Evolutionary conservation across 495 filamentous ascomycete species (phyloP), one percentile per base, ranked within the genome.

Genomic region (Tuber umbilicatum): DNA sequence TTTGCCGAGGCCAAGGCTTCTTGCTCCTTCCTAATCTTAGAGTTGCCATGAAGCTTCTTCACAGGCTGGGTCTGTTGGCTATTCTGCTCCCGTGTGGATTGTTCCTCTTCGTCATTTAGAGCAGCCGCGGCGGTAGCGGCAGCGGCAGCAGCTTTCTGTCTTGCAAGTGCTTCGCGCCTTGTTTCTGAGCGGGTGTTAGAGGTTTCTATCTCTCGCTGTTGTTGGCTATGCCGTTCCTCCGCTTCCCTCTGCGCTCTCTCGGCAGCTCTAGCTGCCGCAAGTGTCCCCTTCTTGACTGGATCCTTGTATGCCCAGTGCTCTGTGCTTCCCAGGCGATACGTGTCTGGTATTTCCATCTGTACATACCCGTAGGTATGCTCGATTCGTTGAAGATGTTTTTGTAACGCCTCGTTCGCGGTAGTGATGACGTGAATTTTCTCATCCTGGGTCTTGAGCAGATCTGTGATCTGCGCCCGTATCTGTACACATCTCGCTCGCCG

Each of bases 251-350:
- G 94, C 92, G 64, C 93, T 87, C 41, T 90, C 85, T 76, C 90
- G 67, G 89, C 89, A 12, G 91, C 89, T 10, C 89, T 89, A 2
- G 90, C 90, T 70, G 90, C 86, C 79, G 90, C 90, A 35, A 87
- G 87, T 38, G 90, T 87, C 3, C 90, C 91, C 38, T 89, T 91
- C 75, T 97, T 94, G 70, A 94, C 88, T 72, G 96, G 94, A 77
- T 97, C 94, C 14, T 89, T 89, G 84, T 97, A 98, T 71, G 95
- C 95, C 95, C 95, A 99, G 82, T 99, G 95, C 71, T 89, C 92
- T 70, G 90, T 87, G 83, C 93, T 98, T 41, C 95, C 95, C 82
- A 92, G 89, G 81, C 96, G 91, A 72, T 96, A 93, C 82, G 97
- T 92, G 47, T 97, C 94, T 85, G 94, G 97, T 82, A 98, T 91